Base-by-base conservation (phyloP, 768 basidiomycete genomes). In the Hygrocybe coccinea region DNA sequence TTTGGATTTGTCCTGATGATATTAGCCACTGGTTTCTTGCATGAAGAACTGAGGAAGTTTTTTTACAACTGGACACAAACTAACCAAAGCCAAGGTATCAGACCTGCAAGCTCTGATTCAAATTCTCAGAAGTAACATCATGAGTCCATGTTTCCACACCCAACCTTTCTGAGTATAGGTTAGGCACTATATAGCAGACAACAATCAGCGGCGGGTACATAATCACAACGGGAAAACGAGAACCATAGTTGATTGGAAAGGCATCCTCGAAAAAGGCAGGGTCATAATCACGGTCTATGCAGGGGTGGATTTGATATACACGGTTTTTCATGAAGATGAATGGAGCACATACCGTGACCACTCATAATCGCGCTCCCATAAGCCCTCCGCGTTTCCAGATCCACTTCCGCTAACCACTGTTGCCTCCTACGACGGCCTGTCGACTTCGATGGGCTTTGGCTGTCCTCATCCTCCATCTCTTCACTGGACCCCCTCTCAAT, bases 221-320 rank as follows among this genome's bases (percentile, higher is more conserved):
- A 29, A 29, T 3, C 29, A 29, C 29, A 29, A 29, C 29, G 29
- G 29, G 29, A 29, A 29, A 29, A 29, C 29, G 29, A 29, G 29
- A 29, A 29, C 29, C 29, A 29, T 29, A 29, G 29, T 29, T 29
- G 29, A 29, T n/a, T 46, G 44, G n/a, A 22, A 17, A 55, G 37
- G 59, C 60, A 47, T 52, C 60, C 46, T 63, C 62, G 36, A 64
- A 64, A 52, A 64, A 41, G 15, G 45, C 62, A 54, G 62, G 62
- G 35, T 62, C 56, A 51, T 62, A 62, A 50, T 64, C 62, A 25
- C 29, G 34, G 52, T 61, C 60, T 63, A 35, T 49, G 58, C 24
- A 56, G 48, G 50, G 33, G 10, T 24, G 24, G 45, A 55, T 43
- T 44, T 37, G 50, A 29, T 47, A 25, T 53, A 52, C 45, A 46